Evolutionary conservation across 2,329 filamentous ascomycete genomes (phyloP).

Genomic region (Mycosphaerella arachidis): DNA sequence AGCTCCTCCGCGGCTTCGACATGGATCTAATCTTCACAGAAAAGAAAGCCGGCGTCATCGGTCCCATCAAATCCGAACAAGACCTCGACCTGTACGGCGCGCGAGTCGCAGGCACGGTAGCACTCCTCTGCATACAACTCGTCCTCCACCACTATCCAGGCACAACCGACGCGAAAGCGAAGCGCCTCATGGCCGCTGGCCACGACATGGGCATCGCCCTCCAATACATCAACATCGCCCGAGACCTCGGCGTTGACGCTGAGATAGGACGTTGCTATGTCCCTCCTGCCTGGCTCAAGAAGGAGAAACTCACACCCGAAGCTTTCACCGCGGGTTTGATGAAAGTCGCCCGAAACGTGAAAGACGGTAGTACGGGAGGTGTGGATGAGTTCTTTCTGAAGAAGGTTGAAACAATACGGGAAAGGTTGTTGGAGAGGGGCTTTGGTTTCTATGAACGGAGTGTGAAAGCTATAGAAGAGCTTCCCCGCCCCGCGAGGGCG

Average conservation of each 20-base stretch:
- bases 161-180: conserved; percentile 29
- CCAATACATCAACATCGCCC: conserved; percentile 74
- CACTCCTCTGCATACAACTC: conserved; percentile 62
- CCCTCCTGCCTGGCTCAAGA: conserved; percentile 59
- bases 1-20: conserved; percentile 63
- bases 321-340: conserved; percentile 46
- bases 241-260: conserved; percentile 67
- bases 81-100: conserved; percentile 61
- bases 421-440: conserved; percentile 55
- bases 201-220: conserved; percentile 66
- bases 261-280: conserved; percentile 64
- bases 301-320: conserved; percentile 51
- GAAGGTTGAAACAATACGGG: conserved; percentile 49
- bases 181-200: conserved; percentile 53
- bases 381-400: conserved; percentile 41
- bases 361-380: conserved; percentile 1
- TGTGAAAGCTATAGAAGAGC: conserved; percentile 53
- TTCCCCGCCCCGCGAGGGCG: conserved; percentile 58
- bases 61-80: conserved; percentile 55
- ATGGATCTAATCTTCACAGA: conserved; percentile 59
- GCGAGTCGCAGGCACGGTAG: conserved; percentile 69
- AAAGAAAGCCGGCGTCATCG: conserved; percentile 8
- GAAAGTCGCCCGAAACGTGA: conserved; percentile 2
- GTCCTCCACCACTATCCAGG: conserved; percentile 56
- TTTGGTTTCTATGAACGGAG: conserved; percentile 57